Evolutionary conservation across 192 early-diverging fungal species (phyloP).

Genomic region (Obelidium mucronatum): DNA sequence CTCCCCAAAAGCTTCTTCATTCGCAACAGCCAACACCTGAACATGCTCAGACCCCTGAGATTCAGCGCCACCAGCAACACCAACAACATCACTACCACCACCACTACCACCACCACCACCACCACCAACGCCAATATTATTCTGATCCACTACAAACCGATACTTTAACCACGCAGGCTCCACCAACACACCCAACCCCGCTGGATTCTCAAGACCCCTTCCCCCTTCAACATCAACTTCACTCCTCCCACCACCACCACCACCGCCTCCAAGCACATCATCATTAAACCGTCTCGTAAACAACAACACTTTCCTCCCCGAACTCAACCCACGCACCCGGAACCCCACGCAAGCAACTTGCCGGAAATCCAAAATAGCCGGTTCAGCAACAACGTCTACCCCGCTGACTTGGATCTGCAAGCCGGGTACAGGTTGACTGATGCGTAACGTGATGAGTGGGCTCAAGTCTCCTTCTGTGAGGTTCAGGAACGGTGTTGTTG

Average conservation of each 20-base stretch:
- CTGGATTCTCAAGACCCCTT: slow-evolving; percentile 6
- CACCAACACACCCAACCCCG: slow-evolving; percentile 25
- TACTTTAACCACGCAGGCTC: slow-evolving; percentile 30
- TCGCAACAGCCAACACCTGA: slow-evolving; percentile 12
- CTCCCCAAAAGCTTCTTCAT: slow-evolving; percentile 5
- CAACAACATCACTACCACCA: no score
- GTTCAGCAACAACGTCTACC: slow-evolving; percentile 17
- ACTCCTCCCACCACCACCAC: background rate
- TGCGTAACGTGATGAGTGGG: background rate
- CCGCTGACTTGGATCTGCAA: slow-evolving; percentile 1
- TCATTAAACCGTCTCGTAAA: slow-evolving; percentile 9
- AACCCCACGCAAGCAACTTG: background rate
- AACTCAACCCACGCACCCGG: background rate
- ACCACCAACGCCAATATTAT: no score
- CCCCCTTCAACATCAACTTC: background rate
- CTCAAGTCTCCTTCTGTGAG: background rate
- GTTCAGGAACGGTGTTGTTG: slow-evolving; percentile 27
- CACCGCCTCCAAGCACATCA: no score
- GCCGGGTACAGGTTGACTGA: background rate
- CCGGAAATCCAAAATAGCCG: slow-evolving; percentile 8
- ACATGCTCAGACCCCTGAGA: no score
- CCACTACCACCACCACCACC: slow-evolving; percentile 14
- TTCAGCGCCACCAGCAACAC: background rate
- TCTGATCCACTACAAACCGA: slow-evolving; percentile 31
- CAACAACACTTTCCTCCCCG: slow-evolving; percentile 12